Base-by-base conservation (phyloP, 768 basidiomycete genomes). In the Kwoniella pini region DNA sequence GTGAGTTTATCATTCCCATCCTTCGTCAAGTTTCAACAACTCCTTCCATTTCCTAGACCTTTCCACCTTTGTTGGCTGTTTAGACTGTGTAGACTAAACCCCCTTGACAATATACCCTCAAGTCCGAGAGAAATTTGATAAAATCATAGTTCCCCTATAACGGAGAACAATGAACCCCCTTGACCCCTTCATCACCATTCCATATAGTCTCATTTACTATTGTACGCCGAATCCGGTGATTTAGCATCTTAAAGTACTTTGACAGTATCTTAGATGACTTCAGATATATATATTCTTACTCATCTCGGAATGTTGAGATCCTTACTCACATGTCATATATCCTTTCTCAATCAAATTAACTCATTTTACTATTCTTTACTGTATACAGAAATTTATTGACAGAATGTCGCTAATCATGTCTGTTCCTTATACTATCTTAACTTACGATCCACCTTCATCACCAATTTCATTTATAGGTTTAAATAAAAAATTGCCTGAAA, bases 401-500 rank as follows among this genome's bases (percentile, higher is more conserved):
- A 57, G n/a, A 30, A 70, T 70, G 69, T 70, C 69, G 62, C 65
- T 70, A 60, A 70, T 62, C 5, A 44, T 67, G 26, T 68, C 64
- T 54, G 43, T 53, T 9, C 65, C 65, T 12, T 70, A 60, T 40
- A 66, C 68, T 22, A 64, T 65, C 27, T 49, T 63, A 11, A 72
- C 71, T 9, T 69, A 72, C 56, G 68, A 72, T 57, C 62, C 68
- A 39, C 68, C 71, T 50, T 70, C 71, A 24, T 60, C 71, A 12
- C 45, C 65, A 22, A 58, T 62, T 10, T 59, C 53, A 21, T 55
- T 43, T 43, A 39, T 54, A 62, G 61, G 48, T 54, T 48, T 56
- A 19, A 49, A 60, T 31, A 58, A 60, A 19, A 36, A 49, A 52
- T 64, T 36, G 31, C 48, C 48, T 27, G 46, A 42, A n/a, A 30